These are phyloP conservation scores for Xerocomellus amylosporus DNA, from an alignment of 768 basidiomycete species.

Conservation along the genomic window DNA sequence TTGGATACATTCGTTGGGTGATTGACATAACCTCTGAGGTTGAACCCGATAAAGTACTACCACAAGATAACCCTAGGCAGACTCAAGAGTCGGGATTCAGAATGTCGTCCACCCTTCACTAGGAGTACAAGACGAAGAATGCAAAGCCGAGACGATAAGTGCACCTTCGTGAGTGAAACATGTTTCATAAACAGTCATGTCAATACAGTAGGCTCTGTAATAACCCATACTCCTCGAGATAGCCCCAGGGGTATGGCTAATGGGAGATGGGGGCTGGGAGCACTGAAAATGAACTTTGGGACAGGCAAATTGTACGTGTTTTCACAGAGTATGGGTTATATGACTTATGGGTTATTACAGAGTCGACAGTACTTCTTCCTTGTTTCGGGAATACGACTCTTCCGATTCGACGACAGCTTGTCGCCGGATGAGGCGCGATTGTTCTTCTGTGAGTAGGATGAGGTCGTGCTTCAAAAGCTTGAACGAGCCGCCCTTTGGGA, in stretches of 20 bases:
- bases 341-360: no score
- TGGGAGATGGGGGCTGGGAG: no score
- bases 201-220: no score
- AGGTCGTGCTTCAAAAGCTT: slow-evolving; percentile 48
- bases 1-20: neutral
- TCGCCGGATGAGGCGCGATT: slow-evolving; percentile 34
- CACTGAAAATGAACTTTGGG: no score
- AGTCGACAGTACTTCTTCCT: no score
- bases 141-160: neutral
- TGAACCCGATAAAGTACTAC: neutral
- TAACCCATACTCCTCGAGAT: no score
- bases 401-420: slow-evolving; percentile 14
- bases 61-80: no score
- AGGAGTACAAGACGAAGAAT: neutral
- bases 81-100: no score
- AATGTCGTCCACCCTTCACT: no score
- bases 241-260: no score
- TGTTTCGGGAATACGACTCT: neutral
- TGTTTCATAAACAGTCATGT: neutral
- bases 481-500: slow-evolving; percentile 45
- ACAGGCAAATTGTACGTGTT: no score
- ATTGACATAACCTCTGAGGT: neutral
- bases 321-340: no score
- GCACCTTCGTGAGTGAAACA: neutral
- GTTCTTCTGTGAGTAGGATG: slow-evolving; percentile 41